Base-by-base conservation (phyloP, 2,329 filamentous ascomycete species). In the Aureobasidium sp. region DNA sequence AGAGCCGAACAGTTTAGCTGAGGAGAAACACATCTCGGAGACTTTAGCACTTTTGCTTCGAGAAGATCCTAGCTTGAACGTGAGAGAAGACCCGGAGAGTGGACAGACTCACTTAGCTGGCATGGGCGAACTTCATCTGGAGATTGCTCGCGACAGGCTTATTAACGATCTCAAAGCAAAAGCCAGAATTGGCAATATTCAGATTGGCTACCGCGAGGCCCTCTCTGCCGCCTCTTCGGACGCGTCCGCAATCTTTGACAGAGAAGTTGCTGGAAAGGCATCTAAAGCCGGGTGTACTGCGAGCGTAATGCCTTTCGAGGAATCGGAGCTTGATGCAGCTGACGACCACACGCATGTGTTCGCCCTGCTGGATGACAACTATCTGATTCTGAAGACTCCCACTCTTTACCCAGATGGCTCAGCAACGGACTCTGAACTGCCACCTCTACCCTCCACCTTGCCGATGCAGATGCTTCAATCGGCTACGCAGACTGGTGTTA, bases 111-210 rank as follows among this genome's bases (percentile, higher is more conserved):
- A 96, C 36, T 81, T 99, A 0, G 92, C 92, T 59, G 94, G 94
- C 4, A 97, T 99, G 94, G 94, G 94, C 8, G 91, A 96, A 69
- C 82, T 99, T 32, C 94, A 99, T 74, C 81, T 99, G 0, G 94
- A 99, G 68, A 94, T 99, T 53, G 92, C 93, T 0, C 81, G 91
- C 54, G 90, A 97, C 73, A 85, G 92, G 47, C 83, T 99, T 10
- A 85, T 94, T 66, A 89, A 90, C 58, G 91, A 96, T 70, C 87
- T 97, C 76, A 96, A 94, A 72, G 91, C 79, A 73, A 96, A 85
- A 81, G 91, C 80, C 64, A 86, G 77, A 21, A 96, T 96, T 79
- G 92, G 93, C 13, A 87, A 86, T 59, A 96, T 99, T 64, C 90
- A 96, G 68, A 96, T 99, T 63, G 91, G 95, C 67, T 99, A 97